Evolutionary conservation across 495 filamentous ascomycete genomes (phyloP).

Genomic region (Penicillium desertorum): DNA sequence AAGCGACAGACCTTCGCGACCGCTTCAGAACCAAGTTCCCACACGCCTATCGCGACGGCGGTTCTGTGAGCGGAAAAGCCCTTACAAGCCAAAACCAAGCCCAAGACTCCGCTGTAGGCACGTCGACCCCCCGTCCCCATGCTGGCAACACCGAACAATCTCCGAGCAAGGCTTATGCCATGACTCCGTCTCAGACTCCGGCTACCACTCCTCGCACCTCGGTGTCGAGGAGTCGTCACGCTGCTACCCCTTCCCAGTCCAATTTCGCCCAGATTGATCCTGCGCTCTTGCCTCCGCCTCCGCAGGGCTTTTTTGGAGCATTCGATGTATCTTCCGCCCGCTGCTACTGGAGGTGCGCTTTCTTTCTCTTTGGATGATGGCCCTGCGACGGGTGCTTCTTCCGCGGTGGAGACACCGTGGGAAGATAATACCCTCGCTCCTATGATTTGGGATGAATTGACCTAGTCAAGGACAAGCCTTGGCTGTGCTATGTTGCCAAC

Average conservation of each 20-base stretch:
- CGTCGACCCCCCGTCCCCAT: constrained; percentile 13
- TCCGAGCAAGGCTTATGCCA: constrained; percentile 12
- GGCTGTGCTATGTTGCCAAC: neutral
- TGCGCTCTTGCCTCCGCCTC: constrained; percentile 34
- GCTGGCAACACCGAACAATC: constrained; percentile 15
- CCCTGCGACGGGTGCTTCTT: constrained; percentile 19
- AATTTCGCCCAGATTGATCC: constrained; percentile 30
- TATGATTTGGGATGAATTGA: constrained; percentile 46
- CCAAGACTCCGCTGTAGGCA: constrained; percentile 8
- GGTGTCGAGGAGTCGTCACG: constrained; percentile 18
- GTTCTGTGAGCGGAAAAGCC: constrained; percentile 41
- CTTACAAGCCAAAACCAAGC: constrained; percentile 13
- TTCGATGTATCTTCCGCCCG: constrained; percentile 16
- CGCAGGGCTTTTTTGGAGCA: constrained; percentile 31
- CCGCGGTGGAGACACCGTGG: constrained; percentile 32
- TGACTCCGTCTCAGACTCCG: constrained; percentile 2
- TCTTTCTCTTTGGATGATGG: constrained; percentile 41
- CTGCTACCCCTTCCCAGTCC: constrained; percentile 16
- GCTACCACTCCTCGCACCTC: constrained; percentile 6
- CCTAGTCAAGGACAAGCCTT: constrained; percentile 15
- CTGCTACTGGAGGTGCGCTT: constrained; percentile 19
- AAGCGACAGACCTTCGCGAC: constrained; percentile 79
- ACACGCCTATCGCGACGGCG: constrained; percentile 62
- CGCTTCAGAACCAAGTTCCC: constrained; percentile 79
- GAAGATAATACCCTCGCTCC: constrained; percentile 47